Percentiles rank a stretch among this genome's conserved stretches.
Conservation (phyloP, 352 stramenopile genomes). For the Globisporangium spiculum region DNA sequence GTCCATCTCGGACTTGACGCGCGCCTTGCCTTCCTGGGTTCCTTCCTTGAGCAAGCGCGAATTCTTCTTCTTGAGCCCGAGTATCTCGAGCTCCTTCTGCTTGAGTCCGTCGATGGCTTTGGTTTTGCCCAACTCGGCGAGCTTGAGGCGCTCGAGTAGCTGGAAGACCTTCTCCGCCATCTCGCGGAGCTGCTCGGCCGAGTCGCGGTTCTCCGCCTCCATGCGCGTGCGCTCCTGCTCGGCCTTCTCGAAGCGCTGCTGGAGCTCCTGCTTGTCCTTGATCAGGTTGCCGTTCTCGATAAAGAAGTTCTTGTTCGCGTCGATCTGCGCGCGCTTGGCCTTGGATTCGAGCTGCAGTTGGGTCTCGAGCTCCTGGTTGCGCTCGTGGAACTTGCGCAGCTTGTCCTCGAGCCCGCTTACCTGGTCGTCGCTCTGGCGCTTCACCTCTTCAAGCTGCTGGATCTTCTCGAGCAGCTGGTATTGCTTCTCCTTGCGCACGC, state of each 20-base stretch:
- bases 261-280: conserved; percentile 74
- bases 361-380: conserved; percentile 92
- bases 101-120: conserved; percentile 94
- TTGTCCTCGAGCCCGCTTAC: conserved; percentile 89
- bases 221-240: conserved; percentile 93
- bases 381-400: conserved; percentile 83
- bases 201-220: conserved; percentile 94
- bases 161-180: conserved; percentile 98
- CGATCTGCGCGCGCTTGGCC: conserved; percentile 89
- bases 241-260: conserved; percentile 84
- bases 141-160: conserved; percentile 93
- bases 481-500: conserved; percentile 96
- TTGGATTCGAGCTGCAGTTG: conserved; percentile 94
- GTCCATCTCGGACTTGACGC: conserved; percentile 93
- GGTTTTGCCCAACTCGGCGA: conserved; percentile 95
- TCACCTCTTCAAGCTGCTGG: conserved; percentile 92
- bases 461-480: conserved; percentile 97
- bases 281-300: conserved; percentile 77
- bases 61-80: conserved; percentile 95
- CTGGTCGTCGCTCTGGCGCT: conserved; percentile 92
- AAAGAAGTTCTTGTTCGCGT: conserved; percentile 92
- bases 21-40: conserved; percentile 90
- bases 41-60: conserved; percentile 92
- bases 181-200: conserved; percentile 93
- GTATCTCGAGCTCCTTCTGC: conserved; percentile 93